These are phyloP conservation scores for Epichloe sp. DNA, from an alignment of 2,329 filamentous ascomycete species.

Conservation along the genomic window DNA sequence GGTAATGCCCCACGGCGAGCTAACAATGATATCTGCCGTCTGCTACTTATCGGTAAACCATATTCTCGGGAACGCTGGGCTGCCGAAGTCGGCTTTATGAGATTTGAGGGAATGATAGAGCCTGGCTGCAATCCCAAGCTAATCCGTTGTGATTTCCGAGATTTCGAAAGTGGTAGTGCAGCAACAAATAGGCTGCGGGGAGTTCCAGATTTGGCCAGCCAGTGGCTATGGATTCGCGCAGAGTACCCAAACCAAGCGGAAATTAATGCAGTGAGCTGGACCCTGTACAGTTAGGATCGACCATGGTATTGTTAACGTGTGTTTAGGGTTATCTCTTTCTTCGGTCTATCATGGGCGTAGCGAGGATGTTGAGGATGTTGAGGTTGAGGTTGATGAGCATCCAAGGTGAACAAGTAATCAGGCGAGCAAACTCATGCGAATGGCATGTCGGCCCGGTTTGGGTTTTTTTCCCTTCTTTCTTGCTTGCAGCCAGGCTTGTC, in stretches of 20 bases:
- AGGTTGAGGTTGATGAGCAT: neutral
- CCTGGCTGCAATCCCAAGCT: neutral
- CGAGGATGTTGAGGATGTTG: neutral
- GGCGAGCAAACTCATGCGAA: neutral
- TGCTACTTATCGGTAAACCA: neutral
- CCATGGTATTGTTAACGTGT: neutral
- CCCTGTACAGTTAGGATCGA: neutral
- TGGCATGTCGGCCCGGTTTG: neutral
- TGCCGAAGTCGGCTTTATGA: neutral
- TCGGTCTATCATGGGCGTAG: neutral
- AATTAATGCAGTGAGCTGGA: no score
- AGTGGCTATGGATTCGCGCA: neutral
- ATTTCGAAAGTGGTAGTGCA: neutral
- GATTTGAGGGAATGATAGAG: neutral
- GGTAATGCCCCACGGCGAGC: neutral
- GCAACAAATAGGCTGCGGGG: neutral
- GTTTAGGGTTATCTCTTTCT: neutral
- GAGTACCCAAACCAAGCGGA: neutral
- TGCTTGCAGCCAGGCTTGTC: neutral
- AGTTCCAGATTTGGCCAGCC: neutral
- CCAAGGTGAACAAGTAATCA: neutral
- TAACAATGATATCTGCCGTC: neutral
- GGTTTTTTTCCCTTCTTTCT: no score
- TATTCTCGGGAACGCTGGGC: neutral
- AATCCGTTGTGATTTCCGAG: neutral